Conservation (phyloP, 805 yeast species). For the Barnettozyma vustinii region DNA sequence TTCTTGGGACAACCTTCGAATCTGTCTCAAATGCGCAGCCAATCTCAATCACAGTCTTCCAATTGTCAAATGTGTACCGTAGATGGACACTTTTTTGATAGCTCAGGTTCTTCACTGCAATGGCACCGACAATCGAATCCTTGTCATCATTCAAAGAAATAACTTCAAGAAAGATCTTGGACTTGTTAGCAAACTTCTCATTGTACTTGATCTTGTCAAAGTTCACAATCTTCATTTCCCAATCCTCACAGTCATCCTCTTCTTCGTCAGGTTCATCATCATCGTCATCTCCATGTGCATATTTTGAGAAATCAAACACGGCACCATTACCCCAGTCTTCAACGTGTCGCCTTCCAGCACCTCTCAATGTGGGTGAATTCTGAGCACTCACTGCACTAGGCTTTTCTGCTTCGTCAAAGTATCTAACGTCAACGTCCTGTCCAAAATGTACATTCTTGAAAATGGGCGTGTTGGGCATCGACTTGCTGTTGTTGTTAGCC, state of each 20-base stretch:
- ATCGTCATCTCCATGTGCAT: conserved; percentile 16
- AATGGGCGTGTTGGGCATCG: conserved; percentile 52
- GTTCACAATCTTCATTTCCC: conserved; percentile 40
- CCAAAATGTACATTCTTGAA: conserved; percentile 81
- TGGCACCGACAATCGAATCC: conserved; percentile 57
- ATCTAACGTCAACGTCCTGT: conserved; percentile 59
- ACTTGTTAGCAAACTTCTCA: conserved; percentile 34
- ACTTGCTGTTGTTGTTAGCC: conserved; percentile 30
- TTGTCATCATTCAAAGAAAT: conserved; percentile 55
- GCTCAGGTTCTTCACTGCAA: conserved; percentile 72
- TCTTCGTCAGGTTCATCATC: conserved; percentile 18
- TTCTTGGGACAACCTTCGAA: conserved; percentile 32
- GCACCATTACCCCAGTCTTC: conserved; percentile 21
- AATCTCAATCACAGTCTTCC: conserved; percentile 72
- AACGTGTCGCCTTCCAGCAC: conserved; percentile 21
- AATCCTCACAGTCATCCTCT: conserved; percentile 26
- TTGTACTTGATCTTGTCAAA: conserved; percentile 44
- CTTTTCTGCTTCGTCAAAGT: conserved; percentile 64
- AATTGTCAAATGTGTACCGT: conserved; percentile 70
- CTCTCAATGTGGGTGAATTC: conserved; percentile 46
- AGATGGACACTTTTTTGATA: conserved; percentile 64
- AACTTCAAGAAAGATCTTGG: conserved; percentile 54
- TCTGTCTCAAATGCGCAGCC: conserved; percentile 59
- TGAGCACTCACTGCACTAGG: conserved; percentile 74
- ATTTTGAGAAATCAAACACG: conserved; percentile 18